These are phyloP conservation scores for Cystofilobasidium capitatum DNA, from an alignment of 768 basidiomycete genomes.

Conservation along the genomic window DNA sequence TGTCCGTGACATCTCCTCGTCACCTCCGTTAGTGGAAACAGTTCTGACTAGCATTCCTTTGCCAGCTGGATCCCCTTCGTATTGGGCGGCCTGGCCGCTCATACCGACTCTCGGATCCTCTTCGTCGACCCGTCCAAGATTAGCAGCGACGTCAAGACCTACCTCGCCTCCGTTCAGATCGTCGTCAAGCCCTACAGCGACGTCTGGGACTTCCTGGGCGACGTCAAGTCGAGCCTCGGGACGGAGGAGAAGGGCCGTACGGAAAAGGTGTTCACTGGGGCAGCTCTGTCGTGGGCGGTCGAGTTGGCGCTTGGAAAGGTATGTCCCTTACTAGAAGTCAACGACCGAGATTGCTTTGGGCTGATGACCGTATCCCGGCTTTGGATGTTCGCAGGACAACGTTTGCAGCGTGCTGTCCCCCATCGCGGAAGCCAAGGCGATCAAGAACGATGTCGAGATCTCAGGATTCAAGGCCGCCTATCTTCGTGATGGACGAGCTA, in stretches of 20 bases:
- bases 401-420: conserved; percentile 51
- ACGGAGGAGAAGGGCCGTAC: conserved; percentile 14
- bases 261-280: conserved; percentile 31
- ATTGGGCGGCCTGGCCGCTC: background rate
- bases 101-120: conserved; percentile 44
- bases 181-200: conserved; percentile 60
- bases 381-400: conserved; percentile 27
- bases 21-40: too few species aligned
- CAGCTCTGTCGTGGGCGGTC: conserved; percentile 34
- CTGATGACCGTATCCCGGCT: background rate
- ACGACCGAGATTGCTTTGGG: background rate
- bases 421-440: conserved; percentile 66
- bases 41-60: too few species aligned
- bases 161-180: conserved; percentile 47
- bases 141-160: conserved; percentile 46
- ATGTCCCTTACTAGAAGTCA: conserved; percentile 22
- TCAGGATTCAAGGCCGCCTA: conserved; percentile 76
- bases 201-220: conserved; percentile 60
- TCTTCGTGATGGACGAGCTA: conserved; percentile 74
- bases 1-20: conserved; percentile 55
- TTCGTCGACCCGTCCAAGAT: conserved; percentile 67
- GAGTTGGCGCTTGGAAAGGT: conserved; percentile 34
- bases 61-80: conserved; percentile 1
- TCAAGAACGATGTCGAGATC: conserved; percentile 82
- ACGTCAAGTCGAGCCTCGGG: background rate